phyloP scores from a whole-genome alignment of 495 filamentous ascomycete species.

The Xanthoparmelia taractica region DNA sequence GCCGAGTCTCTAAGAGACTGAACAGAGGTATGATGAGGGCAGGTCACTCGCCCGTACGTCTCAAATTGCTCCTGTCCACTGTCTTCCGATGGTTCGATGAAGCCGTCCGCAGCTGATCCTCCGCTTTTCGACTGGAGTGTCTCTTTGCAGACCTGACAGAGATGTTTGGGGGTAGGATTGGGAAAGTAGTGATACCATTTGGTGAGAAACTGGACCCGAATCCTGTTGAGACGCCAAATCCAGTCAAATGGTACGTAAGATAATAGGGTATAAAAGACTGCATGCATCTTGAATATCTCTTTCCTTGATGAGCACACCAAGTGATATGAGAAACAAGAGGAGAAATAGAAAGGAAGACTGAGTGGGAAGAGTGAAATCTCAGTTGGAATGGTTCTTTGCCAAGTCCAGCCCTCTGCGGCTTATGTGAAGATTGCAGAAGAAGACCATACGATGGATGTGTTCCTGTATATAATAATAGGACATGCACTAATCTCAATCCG shows the following conservation, averaged over 20 bases:
- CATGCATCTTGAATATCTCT: not conserved
- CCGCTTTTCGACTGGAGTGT: not conserved
- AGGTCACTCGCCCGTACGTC: slow-evolving; percentile 2
- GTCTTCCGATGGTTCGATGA: not conserved
- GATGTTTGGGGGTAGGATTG: not conserved
- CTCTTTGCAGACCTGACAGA: slow-evolving; percentile 2
- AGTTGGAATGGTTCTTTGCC: too few relatives aligned
- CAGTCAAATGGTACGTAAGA: not conserved
- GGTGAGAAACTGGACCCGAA: not conserved
- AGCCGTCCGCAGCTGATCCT: not conserved
- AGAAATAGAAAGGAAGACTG: too few relatives aligned
- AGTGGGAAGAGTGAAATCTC: too few relatives aligned
- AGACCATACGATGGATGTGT: too few relatives aligned
- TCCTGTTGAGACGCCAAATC: not conserved
- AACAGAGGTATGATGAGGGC: slow-evolving; percentile 5
- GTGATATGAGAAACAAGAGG: too few relatives aligned
- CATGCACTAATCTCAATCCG: too few relatives aligned
- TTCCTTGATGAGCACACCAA: too few relatives aligned
- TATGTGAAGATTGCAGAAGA: too few relatives aligned
- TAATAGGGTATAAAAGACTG: not conserved
- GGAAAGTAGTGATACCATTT: not conserved
- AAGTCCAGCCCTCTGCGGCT: too few relatives aligned
- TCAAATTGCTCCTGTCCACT: slow-evolving; percentile 1
- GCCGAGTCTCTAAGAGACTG: not conserved
- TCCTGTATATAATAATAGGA: too few relatives aligned